phyloP scores from a whole-genome alignment of 306 rosid genomes.

The Gillenia trifoliata region DNA sequence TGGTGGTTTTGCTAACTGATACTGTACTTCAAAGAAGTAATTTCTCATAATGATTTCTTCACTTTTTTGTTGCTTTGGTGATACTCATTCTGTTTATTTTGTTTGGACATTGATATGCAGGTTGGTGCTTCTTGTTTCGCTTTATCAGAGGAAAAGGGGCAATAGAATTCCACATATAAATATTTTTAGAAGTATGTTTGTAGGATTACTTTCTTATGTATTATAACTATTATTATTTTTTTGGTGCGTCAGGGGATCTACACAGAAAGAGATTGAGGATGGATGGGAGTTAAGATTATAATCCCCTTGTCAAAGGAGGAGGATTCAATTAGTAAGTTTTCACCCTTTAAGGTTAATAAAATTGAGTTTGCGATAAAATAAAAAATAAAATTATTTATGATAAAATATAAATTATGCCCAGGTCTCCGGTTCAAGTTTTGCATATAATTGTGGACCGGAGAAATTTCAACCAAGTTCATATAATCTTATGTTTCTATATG shows the following conservation, averaged over 20 bases:
- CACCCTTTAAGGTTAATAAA: conserved; percentile 34
- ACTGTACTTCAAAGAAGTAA: not conserved
- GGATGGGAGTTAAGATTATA: conserved; percentile 63
- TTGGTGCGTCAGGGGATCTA: conserved; percentile 56
- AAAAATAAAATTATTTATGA: not conserved
- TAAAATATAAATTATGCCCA: too few relatives aligned
- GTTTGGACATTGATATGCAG: conserved; percentile 46
- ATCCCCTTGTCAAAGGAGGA: conserved; percentile 62
- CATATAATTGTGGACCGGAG: not conserved
- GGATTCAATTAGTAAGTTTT: conserved; percentile 67
- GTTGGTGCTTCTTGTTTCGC: conserved; percentile 70
- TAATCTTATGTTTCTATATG: not conserved
- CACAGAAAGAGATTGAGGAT: conserved; percentile 66
- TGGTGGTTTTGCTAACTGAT: not conserved
- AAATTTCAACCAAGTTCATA: not conserved
- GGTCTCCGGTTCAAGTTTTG: not conserved
- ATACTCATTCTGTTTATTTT: conserved; percentile 1
- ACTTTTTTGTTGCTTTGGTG: not conserved
- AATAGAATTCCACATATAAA: conserved; percentile 1
- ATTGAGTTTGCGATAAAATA: not conserved
- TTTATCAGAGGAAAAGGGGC: conserved; percentile 80
- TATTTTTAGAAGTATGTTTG: conserved; percentile 3
- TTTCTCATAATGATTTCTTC: not conserved
- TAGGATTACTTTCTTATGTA: conserved; percentile 15
- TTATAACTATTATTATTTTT: conserved; percentile 5